phyloP scores from a whole-genome alignment of 345 rosid genomes.

The Trapa incisa region DNA sequence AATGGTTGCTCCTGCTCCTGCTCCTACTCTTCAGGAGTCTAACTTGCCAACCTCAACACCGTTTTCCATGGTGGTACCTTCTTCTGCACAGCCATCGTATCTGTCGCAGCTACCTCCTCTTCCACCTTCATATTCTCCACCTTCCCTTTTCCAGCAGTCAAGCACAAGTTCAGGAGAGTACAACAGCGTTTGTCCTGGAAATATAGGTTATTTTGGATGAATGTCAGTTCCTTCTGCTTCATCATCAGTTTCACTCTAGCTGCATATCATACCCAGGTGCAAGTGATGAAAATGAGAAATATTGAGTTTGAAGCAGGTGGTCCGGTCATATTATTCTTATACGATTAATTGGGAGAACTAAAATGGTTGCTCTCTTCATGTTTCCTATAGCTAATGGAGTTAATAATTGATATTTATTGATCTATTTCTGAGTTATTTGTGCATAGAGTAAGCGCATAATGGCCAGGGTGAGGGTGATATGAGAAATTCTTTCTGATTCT shows the following conservation, averaged over 20 bases:
- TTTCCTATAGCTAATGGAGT: no score
- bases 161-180: conserved; percentile 20
- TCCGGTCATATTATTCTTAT: neutral
- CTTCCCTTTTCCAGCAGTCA: conserved; percentile 18
- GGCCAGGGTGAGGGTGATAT: no score
- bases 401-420: no score
- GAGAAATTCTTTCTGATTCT: no score
- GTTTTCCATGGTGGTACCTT: conserved; percentile 31
- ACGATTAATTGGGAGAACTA: neutral
- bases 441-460: no score
- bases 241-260: neutral
- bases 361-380: no score
- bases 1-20: neutral
- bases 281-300: neutral
- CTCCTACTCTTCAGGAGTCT: conserved; percentile 9
- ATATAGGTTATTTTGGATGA: conserved; percentile 45
- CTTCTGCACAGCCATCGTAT: neutral
- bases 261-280: neutral
- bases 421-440: no score
- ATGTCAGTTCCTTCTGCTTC: neutral
- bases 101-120: conserved; percentile 12
- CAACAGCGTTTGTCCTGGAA: conserved; percentile 38
- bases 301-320: neutral
- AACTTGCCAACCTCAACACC: conserved; percentile 17
- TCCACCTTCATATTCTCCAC: conserved; percentile 20